Percentiles rank a stretch among this genome's conserved stretches.
Conservation (phyloP, 176 grass and related monocot genomes). For the Triticum turgidum region DNA sequence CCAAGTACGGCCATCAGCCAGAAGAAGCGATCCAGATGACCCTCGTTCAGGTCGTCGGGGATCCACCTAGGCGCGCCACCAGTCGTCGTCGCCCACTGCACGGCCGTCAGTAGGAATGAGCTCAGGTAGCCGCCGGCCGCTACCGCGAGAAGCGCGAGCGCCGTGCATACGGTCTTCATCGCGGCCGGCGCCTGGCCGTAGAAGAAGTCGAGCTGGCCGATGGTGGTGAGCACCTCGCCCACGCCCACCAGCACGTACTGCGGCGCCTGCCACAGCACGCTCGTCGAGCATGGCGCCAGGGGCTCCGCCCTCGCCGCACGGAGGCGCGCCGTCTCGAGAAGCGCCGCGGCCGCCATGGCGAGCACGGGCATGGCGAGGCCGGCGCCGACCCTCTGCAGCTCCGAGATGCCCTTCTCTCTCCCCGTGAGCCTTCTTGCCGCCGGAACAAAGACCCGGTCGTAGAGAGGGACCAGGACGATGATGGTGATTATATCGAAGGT, state of each 20-base stretch:
- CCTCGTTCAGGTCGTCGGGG: constrained; percentile 53
- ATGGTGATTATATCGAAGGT: constrained; percentile 8
- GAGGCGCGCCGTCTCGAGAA: background rate
- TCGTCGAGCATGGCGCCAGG: background rate
- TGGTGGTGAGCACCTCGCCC: constrained; percentile 36
- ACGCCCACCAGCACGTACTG: constrained; percentile 39
- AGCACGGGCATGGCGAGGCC: constrained; percentile 14
- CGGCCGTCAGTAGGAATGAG: constrained; percentile 41
- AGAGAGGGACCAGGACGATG: constrained; percentile 14
- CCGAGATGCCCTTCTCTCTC: background rate
- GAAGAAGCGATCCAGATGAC: constrained; percentile 46
- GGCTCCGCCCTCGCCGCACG: background rate
- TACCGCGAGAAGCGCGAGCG: constrained; percentile 48
- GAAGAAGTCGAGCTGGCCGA: constrained; percentile 56
- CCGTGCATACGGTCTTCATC: constrained; percentile 60
- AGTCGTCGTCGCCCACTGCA: constrained; percentile 22
- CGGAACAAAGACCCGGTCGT: constrained; percentile 15
- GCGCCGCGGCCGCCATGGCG: constrained; percentile 11
- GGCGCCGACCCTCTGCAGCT: background rate
- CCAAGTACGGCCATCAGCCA: constrained; percentile 23
- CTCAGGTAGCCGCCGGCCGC: constrained; percentile 48
- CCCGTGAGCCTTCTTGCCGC: background rate
- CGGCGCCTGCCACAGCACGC: constrained; percentile 37
- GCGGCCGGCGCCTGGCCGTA: constrained; percentile 55
- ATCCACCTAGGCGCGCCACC: constrained; percentile 45